These are phyloP conservation scores for Dipsacomyces acuminosporus DNA, from an alignment of 371 early-diverging fungal genomes.

Conservation along the genomic window DNA sequence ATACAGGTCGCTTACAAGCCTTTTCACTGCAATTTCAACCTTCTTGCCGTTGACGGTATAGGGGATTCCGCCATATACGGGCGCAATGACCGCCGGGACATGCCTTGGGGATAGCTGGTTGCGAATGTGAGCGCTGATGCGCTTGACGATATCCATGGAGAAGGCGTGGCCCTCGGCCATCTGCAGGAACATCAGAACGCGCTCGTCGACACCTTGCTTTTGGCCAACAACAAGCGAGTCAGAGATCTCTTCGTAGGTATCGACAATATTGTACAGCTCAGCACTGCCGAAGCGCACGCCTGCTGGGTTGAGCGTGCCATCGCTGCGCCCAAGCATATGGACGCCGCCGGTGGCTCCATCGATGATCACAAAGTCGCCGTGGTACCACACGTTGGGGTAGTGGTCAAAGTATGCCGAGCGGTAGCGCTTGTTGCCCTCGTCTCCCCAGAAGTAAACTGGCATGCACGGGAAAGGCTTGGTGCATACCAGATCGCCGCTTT, in stretches of 20 bases:
- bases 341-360: conserved; percentile 86
- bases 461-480: conserved; percentile 91
- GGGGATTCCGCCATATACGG: conserved; percentile 77
- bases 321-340: conserved; percentile 90
- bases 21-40: conserved; percentile 95
- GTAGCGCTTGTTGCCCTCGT: conserved; percentile 68
- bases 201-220: conserved; percentile 75
- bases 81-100: conserved; percentile 85
- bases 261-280: conserved; percentile 87
- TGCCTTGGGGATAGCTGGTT: conserved; percentile 84
- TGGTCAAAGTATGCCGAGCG: conserved; percentile 82
- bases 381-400: conserved; percentile 85
- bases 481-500: conserved; percentile 89
- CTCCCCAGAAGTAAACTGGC: conserved; percentile 94
- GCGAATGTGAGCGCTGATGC: conserved; percentile 72
- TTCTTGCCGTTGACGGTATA: conserved; percentile 97
- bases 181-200: conserved; percentile 87
- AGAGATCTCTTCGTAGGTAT: conserved; percentile 60
- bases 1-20: conserved; percentile 61
- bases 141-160: conserved; percentile 40
- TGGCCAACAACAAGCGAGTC: conserved; percentile 84
- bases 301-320: conserved; percentile 93
- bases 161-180: conserved; percentile 54
- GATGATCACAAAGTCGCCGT: conserved; percentile 90
- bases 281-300: conserved; percentile 95